A percentile compares a stretch with the other conserved stretches of the same genome.
These are phyloP conservation scores for Aureobasidium sp. DNA, from an alignment of 2,329 filamentous ascomycete species.

Conservation along the genomic window DNA sequence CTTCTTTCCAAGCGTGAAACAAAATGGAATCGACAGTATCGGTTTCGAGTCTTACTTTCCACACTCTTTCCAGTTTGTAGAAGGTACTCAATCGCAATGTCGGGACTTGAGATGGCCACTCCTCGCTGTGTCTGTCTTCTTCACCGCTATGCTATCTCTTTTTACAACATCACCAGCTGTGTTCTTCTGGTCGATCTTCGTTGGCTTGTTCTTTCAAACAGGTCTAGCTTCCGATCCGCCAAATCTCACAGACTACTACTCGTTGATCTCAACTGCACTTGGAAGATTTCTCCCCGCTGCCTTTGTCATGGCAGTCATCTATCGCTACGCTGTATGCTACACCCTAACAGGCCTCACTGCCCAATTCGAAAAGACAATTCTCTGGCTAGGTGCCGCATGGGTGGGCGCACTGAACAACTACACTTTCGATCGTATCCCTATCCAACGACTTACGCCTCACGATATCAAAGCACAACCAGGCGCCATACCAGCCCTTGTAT, in stretches of 20 bases:
- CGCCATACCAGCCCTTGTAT: slow-evolving; percentile 81
- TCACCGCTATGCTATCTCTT: slow-evolving; percentile 80
- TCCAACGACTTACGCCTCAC: slow-evolving; percentile 89
- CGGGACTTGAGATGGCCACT: slow-evolving; percentile 87
- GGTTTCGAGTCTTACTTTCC: slow-evolving; percentile 92
- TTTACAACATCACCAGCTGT: slow-evolving; percentile 82
- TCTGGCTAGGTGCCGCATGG: slow-evolving; percentile 94
- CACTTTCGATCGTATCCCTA: slow-evolving; percentile 94
- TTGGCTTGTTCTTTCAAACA: slow-evolving; percentile 88
- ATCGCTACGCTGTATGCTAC: slow-evolving; percentile 81
- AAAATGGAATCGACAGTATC: slow-evolving; percentile 80
- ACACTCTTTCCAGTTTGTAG: slow-evolving; percentile 81
- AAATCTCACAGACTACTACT: slow-evolving; percentile 69
- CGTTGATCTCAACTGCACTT: slow-evolving; percentile 79
- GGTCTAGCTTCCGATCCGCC: slow-evolving; percentile 92
- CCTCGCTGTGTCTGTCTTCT: slow-evolving; percentile 82
- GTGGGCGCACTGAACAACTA: slow-evolving; percentile 94
- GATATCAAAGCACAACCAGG: slow-evolving; percentile 92
- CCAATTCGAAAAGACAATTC: slow-evolving; percentile 88
- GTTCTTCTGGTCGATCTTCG: slow-evolving; percentile 88
- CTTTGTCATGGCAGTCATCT: slow-evolving; percentile 90
- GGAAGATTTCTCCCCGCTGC: slow-evolving; percentile 88
- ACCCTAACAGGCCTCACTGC: slow-evolving; percentile 78
- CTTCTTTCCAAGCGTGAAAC: slow-evolving; percentile 68
- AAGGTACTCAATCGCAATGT: slow-evolving; percentile 71